Evolutionary conservation across 176 grass and related monocot genomes (phyloP).

Genomic region (Themeda triandra): DNA sequence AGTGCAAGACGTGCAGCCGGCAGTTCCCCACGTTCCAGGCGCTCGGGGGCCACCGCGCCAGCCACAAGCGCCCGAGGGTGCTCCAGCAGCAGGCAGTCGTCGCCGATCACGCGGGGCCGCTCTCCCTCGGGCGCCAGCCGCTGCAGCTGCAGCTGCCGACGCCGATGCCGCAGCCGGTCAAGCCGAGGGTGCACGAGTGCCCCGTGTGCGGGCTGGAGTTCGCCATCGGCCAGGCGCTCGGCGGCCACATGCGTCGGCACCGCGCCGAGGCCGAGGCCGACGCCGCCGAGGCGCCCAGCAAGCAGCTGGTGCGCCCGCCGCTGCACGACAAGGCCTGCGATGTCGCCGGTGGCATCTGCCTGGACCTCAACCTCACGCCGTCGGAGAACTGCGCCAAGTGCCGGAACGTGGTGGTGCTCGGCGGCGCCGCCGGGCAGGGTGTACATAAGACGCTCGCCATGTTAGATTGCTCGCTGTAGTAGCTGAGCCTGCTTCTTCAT

Average conservation of each 20-base stretch:
- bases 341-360: constrained; percentile 38
- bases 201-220: constrained; percentile 83
- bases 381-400: constrained; percentile 69
- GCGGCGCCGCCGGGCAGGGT: constrained; percentile 18
- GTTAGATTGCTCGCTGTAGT: constrained; percentile 58
- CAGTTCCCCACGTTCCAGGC: constrained; percentile 92
- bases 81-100: neutral
- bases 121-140: constrained; percentile 23
- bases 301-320: neutral
- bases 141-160: neutral
- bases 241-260: constrained; percentile 90
- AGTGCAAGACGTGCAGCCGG: constrained; percentile 94
- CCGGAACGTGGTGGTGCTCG: constrained; percentile 28
- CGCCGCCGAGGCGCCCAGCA: neutral
- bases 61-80: constrained; percentile 60
- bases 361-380: constrained; percentile 82
- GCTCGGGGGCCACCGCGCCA: constrained; percentile 83
- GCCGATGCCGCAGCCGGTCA: neutral
- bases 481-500: constrained; percentile 12
- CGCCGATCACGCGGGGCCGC: neutral
- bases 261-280: constrained; percentile 34
- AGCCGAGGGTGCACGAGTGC: constrained; percentile 68
- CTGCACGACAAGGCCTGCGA: constrained; percentile 13
- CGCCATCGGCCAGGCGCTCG: constrained; percentile 78
- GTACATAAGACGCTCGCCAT: constrained; percentile 58